phyloP scores from a whole-genome alignment of 163 green algal genomes.

The Smithsoniella earleae region DNA sequence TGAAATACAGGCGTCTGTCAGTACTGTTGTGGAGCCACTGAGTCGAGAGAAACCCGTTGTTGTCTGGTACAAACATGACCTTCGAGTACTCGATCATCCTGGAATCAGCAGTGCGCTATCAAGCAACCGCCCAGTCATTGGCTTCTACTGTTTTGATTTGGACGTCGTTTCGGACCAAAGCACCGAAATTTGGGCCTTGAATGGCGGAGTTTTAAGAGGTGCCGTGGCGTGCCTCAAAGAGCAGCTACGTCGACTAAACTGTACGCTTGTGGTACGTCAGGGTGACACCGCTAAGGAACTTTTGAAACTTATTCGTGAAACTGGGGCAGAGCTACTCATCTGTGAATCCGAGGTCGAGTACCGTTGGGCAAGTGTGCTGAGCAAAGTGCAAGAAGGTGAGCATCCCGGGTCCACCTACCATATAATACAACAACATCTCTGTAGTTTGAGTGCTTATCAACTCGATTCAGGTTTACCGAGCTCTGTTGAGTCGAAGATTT shows the following conservation, averaged over 20 bases:
- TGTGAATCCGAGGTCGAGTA: conserved; percentile 25
- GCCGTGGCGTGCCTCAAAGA: not conserved
- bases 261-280: not conserved
- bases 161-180: not conserved
- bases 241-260: not conserved
- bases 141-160: conserved; percentile 57
- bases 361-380: conserved; percentile 5
- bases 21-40: no score
- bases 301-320: not conserved
- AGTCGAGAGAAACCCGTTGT: no score
- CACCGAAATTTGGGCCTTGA: not conserved
- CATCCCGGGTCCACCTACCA: no score
- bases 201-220: not conserved
- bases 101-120: conserved; percentile 48
- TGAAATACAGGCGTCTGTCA: not conserved
- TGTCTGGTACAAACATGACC: conserved; percentile 77
- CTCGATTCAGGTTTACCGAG: not conserved
- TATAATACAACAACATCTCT: no score
- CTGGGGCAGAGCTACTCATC: not conserved
- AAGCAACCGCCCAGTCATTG: conserved; percentile 36
- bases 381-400: not conserved
- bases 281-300: conserved; percentile 1
- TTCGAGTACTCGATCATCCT: conserved; percentile 70
- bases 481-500: not conserved
- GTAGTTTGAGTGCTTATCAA: no score